phyloP scores from a whole-genome alignment of 306 rosid genomes.

The Trifolium subterraneum region DNA sequence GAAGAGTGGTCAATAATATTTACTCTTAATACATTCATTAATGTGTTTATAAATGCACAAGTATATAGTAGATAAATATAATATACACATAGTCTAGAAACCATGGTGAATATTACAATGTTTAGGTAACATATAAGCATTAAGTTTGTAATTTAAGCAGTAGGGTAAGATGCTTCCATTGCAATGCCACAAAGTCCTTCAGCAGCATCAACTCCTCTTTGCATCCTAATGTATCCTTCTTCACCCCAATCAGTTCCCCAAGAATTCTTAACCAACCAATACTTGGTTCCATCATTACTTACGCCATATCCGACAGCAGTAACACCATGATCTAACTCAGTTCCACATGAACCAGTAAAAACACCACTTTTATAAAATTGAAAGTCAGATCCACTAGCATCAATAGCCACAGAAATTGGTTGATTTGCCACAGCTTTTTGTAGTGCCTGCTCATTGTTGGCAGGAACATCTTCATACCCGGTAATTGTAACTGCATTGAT shows the following conservation, averaged over 20 bases:
- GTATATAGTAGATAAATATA: neutral
- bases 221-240: constrained; percentile 55
- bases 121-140: neutral
- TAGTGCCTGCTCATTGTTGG: constrained; percentile 46
- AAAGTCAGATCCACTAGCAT: constrained; percentile 49
- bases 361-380: constrained; percentile 53
- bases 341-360: constrained; percentile 52
- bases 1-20: neutral
- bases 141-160: neutral
- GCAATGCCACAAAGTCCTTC: constrained; percentile 70
- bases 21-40: neutral
- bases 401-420: constrained; percentile 57
- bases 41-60: neutral
- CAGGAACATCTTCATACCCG: constrained; percentile 50
- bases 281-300: constrained; percentile 29
- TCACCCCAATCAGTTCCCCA: constrained; percentile 63
- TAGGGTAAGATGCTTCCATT: constrained; percentile 59
- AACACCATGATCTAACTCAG: constrained; percentile 54
- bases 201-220: constrained; percentile 40
- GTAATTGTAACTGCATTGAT: constrained; percentile 39
- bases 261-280: constrained; percentile 59
- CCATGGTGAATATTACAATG: neutral
- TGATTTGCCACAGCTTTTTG: constrained; percentile 51
- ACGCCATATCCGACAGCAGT: constrained; percentile 53
- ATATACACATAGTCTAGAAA: too few relatives aligned